Conservation (phyloP, 2,329 filamentous ascomycete genomes). For the Paracamarosporium sp. region DNA sequence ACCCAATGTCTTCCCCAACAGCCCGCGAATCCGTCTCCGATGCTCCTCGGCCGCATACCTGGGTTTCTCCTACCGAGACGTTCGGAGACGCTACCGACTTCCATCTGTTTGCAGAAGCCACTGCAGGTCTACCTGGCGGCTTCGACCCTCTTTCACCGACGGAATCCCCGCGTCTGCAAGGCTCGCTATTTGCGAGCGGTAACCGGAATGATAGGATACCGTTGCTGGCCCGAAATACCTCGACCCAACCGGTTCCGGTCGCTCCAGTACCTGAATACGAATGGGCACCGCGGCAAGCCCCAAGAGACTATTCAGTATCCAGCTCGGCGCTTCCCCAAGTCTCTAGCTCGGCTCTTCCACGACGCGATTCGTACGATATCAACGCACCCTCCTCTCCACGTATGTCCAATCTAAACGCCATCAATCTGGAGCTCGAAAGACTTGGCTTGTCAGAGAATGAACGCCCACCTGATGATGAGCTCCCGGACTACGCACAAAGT, state of each 20-base stretch:
- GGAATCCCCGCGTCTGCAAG: conserved; percentile 39
- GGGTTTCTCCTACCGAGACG: conserved; percentile 42
- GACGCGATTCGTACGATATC: conserved; percentile 16
- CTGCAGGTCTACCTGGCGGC: conserved; percentile 39
- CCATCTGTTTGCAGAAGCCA: conserved; percentile 49
- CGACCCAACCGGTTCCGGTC: conserved; percentile 32
- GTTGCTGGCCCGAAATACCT: conserved; percentile 26
- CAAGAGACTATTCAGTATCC: neutral
- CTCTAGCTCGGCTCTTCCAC: conserved; percentile 23
- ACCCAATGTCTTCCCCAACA: conserved; percentile 18
- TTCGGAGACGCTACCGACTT: conserved; percentile 45
- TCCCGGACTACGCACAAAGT: conserved; percentile 56
- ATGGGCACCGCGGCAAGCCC: conserved; percentile 1
- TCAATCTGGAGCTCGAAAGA: conserved; percentile 40
- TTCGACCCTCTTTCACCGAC: conserved; percentile 40
- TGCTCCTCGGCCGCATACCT: conserved; percentile 40
- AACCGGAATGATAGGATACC: conserved; percentile 34
- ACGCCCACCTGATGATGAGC: conserved; percentile 44
- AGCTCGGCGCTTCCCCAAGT: conserved; percentile 9
- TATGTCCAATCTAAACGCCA: conserved; percentile 27
- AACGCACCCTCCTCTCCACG: conserved; percentile 13
- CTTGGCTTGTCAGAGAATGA: conserved; percentile 40
- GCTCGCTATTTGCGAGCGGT: conserved; percentile 41
- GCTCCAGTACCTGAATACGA: conserved; percentile 16
- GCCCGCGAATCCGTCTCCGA: conserved; percentile 23